Evolutionary conservation across 2,329 filamentous ascomycete genomes (phyloP), one percentile per base, ranked within the genome.

Genomic region (Penicillium sp.): DNA sequence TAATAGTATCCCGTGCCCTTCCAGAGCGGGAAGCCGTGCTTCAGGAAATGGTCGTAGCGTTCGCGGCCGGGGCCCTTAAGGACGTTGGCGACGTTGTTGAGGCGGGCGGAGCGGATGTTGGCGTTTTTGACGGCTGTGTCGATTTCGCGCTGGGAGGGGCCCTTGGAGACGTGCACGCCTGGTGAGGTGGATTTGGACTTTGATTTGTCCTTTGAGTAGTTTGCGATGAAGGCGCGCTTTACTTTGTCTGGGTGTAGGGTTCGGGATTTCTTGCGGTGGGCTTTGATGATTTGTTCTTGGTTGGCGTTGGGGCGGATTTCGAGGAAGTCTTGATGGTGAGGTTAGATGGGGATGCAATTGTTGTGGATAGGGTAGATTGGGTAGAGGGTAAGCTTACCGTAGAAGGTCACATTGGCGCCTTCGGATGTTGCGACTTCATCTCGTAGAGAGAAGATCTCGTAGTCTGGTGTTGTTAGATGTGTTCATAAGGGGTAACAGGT

Each of bases 1-100:
- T 99, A 99, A 83, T 97, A 99, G 83, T 99, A 99, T 59, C 94
- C 93, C 40, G 93, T 97, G 54, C 94, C 94, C 79, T 93, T 92
- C 94, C 94, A 99, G 52, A 85, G 86, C 28, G 94, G 94, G 79
- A 99, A 99, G 58, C 94, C 94, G 75, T 97, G 92, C 72, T 80
- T 78, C 56, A 97, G 77, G 79, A 97, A 99, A 75, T 97, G 89
- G 73, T 99, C 93, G 76, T 99, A 99, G 60, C 94, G 89, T 64
- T 91, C 89, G 60, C 94, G 85, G 51, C 84, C 84, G 3, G 89
- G 80, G 1, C 93, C 91, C 65, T 90, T 87, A 48, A 99, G 87
- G 68, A 99, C 89, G 69, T 91, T 89, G 64, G 88, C 87, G 50
- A 97, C 89, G 67, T 96, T 84, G 59, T 88, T 88, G 36, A 99